phyloP scores from a whole-genome alignment of 2,329 filamentous ascomycete genomes.

The Fusarium subtropicale region DNA sequence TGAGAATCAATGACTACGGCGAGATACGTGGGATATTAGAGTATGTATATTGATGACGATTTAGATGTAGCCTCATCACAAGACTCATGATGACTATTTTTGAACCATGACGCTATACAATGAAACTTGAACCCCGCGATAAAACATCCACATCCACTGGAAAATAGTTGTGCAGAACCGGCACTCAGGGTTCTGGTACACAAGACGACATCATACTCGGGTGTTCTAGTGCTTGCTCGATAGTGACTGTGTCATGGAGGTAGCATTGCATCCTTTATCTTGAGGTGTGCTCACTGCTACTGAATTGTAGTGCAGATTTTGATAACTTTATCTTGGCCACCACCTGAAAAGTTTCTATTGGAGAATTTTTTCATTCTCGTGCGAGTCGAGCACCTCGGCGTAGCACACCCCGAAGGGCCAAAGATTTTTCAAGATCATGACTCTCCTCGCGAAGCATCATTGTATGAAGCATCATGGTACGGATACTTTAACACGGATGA shows the following conservation, averaged over 20 bases:
- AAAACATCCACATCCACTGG: not conserved
- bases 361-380: not conserved
- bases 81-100: not conserved
- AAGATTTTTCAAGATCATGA: not conserved
- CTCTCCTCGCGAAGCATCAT: not conserved
- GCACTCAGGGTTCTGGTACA: not conserved
- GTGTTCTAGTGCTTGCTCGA: not conserved
- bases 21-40: not conserved
- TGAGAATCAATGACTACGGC: not conserved
- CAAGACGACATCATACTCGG: not conserved
- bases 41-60: not conserved
- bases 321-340: not conserved
- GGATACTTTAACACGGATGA: too few species aligned
- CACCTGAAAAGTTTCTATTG: not conserved
- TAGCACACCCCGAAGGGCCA: not conserved
- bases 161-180: not conserved
- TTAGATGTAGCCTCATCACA: not conserved
- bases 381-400: not conserved
- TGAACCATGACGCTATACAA: not conserved
- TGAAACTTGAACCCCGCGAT: slow-evolving; percentile 2
- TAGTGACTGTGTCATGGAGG: not conserved
- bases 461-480: not conserved
- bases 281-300: not conserved
- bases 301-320: not conserved
- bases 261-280: not conserved